Percentiles rank a stretch among this genome's conserved stretches.
phyloP scores from a whole-genome alignment of 495 filamentous ascomycete species.

The Daldinia decipiens region DNA sequence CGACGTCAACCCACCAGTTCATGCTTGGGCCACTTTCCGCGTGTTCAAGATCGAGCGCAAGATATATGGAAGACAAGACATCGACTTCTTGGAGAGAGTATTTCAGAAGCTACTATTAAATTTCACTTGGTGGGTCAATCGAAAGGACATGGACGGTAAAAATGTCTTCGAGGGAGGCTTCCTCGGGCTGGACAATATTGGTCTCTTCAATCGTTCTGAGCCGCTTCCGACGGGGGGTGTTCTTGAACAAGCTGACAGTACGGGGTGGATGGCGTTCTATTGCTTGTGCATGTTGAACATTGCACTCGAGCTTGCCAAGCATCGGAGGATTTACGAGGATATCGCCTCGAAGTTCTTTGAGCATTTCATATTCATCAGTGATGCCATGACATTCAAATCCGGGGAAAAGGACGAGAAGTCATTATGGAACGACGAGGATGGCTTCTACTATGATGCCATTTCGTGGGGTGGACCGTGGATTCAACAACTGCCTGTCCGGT shows the following conservation, averaged over 20 bases:
- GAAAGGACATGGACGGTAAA: conserved; percentile 92
- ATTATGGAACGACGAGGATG: conserved; percentile 93
- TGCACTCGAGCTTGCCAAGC: conserved; percentile 91
- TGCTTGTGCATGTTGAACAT: conserved; percentile 96
- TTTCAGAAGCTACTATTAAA: conserved; percentile 96
- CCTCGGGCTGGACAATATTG: conserved; percentile 96
- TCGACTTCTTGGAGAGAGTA: conserved; percentile 94
- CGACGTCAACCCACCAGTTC: conserved; percentile 95
- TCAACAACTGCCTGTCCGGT: conserved; percentile 89
- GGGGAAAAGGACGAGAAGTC: conserved; percentile 80
- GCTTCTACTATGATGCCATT: conserved; percentile 98
- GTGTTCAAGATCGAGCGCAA: conserved; percentile 98
- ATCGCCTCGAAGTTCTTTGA: conserved; percentile 99
- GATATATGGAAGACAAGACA: conserved; percentile 91
- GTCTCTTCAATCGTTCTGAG: conserved; percentile 97
- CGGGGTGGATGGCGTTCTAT: conserved; percentile 99
- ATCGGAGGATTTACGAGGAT: conserved; percentile 95
- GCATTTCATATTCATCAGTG: conserved; percentile 96
- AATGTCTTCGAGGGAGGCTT: conserved; percentile 98
- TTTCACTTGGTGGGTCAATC: conserved; percentile 99
- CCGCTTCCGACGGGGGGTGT: conserved; percentile 92
- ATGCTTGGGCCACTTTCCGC: conserved; percentile 94
- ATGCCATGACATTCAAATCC: conserved; percentile 92
- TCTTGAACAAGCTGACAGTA: conserved; percentile 95
- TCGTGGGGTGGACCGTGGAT: conserved; percentile 93